Conservation (phyloP, 1,139 yeast genomes). For the Yamadazyma triangularis region DNA sequence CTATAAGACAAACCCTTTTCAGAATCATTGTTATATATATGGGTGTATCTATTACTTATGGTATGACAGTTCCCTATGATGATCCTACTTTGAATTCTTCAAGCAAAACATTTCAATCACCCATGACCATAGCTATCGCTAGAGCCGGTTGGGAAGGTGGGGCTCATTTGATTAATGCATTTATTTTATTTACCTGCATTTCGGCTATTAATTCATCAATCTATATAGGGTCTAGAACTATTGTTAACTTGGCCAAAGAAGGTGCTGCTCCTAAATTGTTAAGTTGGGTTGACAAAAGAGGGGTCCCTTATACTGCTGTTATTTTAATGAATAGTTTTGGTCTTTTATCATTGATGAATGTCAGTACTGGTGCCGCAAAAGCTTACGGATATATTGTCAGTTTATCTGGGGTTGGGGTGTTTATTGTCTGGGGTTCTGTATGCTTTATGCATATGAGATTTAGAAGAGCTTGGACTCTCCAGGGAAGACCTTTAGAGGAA, state of each 20-base stretch:
- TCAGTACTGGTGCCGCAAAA: slow-evolving; percentile 48
- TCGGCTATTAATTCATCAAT: slow-evolving; percentile 53
- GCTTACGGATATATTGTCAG: slow-evolving; percentile 53
- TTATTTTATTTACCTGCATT: slow-evolving; percentile 47
- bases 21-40: slow-evolving; percentile 51
- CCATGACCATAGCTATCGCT: slow-evolving; percentile 39
- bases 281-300: slow-evolving; percentile 37
- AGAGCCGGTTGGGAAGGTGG: slow-evolving; percentile 48
- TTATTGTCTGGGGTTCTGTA: slow-evolving; percentile 55
- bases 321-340: slow-evolving; percentile 47
- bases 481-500: slow-evolving; percentile 41
- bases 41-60: slow-evolving; percentile 51
- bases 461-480: slow-evolving; percentile 44
- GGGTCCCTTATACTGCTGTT: slow-evolving; percentile 50
- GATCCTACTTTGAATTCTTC: slow-evolving; percentile 29
- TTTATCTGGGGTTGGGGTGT: slow-evolving; percentile 53
- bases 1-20: slow-evolving; percentile 54
- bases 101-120: slow-evolving; percentile 31
- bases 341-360: slow-evolving; percentile 46
- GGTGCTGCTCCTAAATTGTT: slow-evolving; percentile 47
- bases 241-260: slow-evolving; percentile 47
- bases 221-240: slow-evolving; percentile 48
- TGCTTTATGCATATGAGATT: slow-evolving; percentile 48
- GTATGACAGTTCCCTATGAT: slow-evolving; percentile 52
- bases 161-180: slow-evolving; percentile 47